Conservation (phyloP, 331 rosid species). For the Spiraea crenata region DNA sequence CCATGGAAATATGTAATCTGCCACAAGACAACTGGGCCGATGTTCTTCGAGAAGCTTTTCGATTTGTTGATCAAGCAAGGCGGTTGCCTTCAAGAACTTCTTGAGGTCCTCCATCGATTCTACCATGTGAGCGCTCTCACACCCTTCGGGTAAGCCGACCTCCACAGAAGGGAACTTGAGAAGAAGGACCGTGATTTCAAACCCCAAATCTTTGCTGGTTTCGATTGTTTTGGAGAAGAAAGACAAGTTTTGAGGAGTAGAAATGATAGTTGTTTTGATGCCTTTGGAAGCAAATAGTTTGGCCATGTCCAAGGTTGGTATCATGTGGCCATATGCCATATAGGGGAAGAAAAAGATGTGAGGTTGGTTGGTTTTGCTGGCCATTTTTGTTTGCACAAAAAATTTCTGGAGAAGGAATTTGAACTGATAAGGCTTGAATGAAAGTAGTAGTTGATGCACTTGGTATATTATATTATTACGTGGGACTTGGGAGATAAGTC, state of each 20-base stretch:
- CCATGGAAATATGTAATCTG: not conserved
- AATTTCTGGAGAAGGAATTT: not conserved
- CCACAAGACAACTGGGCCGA: not conserved
- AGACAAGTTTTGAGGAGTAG: constrained; percentile 39
- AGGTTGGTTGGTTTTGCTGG: constrained; percentile 17
- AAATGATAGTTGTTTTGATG: constrained; percentile 38
- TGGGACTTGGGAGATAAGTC: not conserved
- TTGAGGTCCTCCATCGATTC: not conserved
- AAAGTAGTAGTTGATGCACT: not conserved
- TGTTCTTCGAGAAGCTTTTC: not conserved
- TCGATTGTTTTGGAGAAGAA: constrained; percentile 33
- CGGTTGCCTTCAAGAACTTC: constrained; percentile 7
- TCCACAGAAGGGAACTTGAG: constrained; percentile 35
- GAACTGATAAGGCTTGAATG: not conserved
- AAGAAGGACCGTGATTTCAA: constrained; percentile 9
- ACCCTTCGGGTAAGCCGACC: constrained; percentile 49
- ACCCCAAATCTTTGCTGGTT: constrained; percentile 4
- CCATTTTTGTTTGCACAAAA: not conserved
- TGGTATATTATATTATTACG: not conserved
- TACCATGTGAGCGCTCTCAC: constrained; percentile 22
- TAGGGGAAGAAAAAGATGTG: constrained; percentile 51
- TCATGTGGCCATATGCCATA: constrained; percentile 52
- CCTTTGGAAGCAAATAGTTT: constrained; percentile 50
- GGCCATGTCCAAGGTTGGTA: constrained; percentile 52
- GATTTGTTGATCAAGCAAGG: constrained; percentile 9